Evolutionary conservation across 2,329 filamentous ascomycete species (phyloP).

Genomic region (Xylaria sp.): DNA sequence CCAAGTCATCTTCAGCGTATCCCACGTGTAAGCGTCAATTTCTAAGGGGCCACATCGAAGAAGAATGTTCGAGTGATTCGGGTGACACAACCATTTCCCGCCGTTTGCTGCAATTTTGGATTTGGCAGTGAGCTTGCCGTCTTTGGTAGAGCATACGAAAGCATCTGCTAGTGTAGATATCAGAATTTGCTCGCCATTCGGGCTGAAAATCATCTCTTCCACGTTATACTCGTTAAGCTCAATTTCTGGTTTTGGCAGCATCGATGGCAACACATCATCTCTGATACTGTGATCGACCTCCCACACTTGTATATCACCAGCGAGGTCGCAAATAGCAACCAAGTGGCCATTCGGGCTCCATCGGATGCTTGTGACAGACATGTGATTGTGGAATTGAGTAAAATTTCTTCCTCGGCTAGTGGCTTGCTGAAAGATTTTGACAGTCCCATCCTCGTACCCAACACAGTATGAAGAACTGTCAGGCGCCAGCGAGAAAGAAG

Average conservation of each 20-base stretch:
- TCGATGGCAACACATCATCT: background rate
- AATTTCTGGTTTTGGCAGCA: background rate
- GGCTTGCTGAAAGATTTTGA: background rate
- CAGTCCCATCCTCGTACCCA: conserved; percentile 17
- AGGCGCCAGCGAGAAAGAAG: too few species aligned
- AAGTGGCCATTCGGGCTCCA: conserved; percentile 6
- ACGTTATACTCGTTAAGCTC: background rate
- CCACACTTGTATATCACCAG: background rate
- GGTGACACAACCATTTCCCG: conserved; percentile 13
- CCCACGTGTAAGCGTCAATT: conserved; percentile 1
- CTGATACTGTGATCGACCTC: background rate
- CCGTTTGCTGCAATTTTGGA: background rate
- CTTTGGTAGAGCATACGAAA: conserved; percentile 8
- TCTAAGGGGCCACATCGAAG: background rate
- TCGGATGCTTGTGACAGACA: background rate
- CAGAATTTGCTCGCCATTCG: background rate
- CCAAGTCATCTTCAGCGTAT: background rate
- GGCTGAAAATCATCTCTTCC: background rate
- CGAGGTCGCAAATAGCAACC: conserved; percentile 7
- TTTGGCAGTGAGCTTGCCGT: background rate
- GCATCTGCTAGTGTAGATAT: background rate
- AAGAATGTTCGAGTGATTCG: background rate
- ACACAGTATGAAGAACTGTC: conserved; percentile 15
- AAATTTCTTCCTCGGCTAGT: background rate
- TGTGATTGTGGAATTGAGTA: conserved; percentile 7